phyloP scores from a whole-genome alignment of 352 stramenopile genomes.

The Pythium insidiosum region DNA sequence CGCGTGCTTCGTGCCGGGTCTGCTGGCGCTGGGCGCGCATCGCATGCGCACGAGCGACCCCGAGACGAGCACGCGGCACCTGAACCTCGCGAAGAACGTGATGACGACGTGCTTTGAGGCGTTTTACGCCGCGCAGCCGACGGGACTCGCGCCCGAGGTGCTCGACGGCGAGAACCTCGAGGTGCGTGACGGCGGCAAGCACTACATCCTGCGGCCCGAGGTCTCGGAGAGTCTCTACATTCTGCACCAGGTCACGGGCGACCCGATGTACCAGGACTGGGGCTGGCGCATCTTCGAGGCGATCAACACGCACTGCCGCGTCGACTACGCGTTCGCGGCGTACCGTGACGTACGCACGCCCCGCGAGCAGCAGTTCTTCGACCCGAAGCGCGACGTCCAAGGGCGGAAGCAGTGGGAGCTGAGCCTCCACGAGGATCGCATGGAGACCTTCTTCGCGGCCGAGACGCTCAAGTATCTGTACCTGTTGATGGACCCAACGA shows the following conservation, averaged over 20 bases:
- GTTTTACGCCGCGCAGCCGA: constrained; percentile 88
- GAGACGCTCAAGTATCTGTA: constrained; percentile 99
- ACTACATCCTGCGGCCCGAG: constrained; percentile 96
- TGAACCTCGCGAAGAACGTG: constrained; percentile 83
- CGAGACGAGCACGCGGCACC: constrained; percentile 57
- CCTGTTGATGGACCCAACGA: constrained; percentile 79
- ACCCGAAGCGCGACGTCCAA: not conserved
- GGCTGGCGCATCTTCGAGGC: constrained; percentile 93
- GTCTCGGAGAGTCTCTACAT: constrained; percentile 95
- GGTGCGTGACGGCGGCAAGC: constrained; percentile 25
- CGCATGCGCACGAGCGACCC: constrained; percentile 26
- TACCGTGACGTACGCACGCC: constrained; percentile 31
- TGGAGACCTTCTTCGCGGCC: constrained; percentile 98
- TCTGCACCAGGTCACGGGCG: constrained; percentile 91
- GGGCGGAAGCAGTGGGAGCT: constrained; percentile 6
- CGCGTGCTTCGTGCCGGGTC: constrained; percentile 93
- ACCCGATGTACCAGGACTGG: constrained; percentile 93
- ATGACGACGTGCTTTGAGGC: constrained; percentile 92
- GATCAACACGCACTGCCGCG: constrained; percentile 90
- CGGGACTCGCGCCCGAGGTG: constrained; percentile 90
- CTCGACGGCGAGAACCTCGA: constrained; percentile 22
- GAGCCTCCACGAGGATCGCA: constrained; percentile 76
- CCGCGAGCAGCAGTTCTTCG: not conserved
- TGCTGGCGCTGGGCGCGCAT: constrained; percentile 84
- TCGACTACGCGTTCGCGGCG: constrained; percentile 84